Evolutionary conservation across 805 yeast genomes (phyloP), one percentile per base, ranked within the genome.

Genomic region (Saccharomycopsis olivae): DNA sequence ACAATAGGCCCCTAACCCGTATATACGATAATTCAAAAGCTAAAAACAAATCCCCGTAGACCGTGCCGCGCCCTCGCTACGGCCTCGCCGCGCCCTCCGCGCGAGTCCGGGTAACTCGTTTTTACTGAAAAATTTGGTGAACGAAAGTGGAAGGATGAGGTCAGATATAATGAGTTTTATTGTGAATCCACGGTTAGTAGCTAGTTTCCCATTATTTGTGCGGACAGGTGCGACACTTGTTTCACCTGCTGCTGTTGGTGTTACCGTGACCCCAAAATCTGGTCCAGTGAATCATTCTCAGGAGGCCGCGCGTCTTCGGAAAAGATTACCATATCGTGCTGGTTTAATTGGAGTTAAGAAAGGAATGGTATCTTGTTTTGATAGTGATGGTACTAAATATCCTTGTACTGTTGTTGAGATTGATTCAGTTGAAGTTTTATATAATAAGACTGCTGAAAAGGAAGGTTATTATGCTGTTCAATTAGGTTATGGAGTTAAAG

Each of bases 391-490:
- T 20, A 66, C 65, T 39, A 76, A 76, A 47, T 59, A 69, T 40
- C 88, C 94, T 2, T 92, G 94, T 36, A 92, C 98, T 3, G 82
- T 92, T 6, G 64, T 92, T 30, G 94, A 87, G 56, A 71, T 92
- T 45, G 82, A 87, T 57, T 75, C 88, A 41, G 84, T 85, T 47
- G 97, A 92, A 63, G 97, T 92, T 14, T 61, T 80, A 14, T 69
- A 71, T 54, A 75, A 73, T 52, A 83, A 81, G 56, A 80, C 89
- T 3, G 53, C 67, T 21, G 76, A 69, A n/a, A 66, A 69, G 24
- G 78, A 85, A 52, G 96, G 96, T 3, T 84, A 84, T 60, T 69
- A 65, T 53, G 89, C 96, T 0, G 89, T 87, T 13, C 84, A 85
- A 60, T 67, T 92, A 31, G 98, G 97, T 11, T 82, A 73, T 48